Percentiles rank a stretch among this genome's conserved stretches.
These are phyloP conservation scores for Eimeria acervulina DNA, from an alignment of 169 alveolate genomes.

Conservation along the genomic window DNA sequence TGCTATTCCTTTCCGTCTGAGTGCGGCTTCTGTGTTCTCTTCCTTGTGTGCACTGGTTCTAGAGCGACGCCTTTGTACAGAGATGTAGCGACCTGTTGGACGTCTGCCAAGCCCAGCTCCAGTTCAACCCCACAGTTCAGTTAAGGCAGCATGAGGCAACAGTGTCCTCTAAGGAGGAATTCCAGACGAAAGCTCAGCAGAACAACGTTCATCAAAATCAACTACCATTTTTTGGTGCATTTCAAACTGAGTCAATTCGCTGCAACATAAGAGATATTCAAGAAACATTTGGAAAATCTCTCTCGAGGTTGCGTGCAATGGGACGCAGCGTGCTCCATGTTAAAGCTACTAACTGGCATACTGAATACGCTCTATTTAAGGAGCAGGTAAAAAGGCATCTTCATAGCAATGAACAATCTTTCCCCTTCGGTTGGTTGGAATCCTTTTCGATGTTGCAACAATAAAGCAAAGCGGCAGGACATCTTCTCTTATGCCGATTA, in stretches of 20 bases:
- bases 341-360: slow-evolving; percentile 97
- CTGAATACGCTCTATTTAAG: slow-evolving; percentile 94
- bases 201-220: not conserved
- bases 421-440: not conserved
- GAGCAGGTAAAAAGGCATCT: slow-evolving; percentile 86
- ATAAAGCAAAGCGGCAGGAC: not conserved
- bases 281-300: slow-evolving; percentile 91
- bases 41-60: not conserved
- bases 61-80: slow-evolving; percentile 96
- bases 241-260: slow-evolving; percentile 94
- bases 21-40: not conserved
- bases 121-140: slow-evolving; percentile 93
- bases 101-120: slow-evolving; percentile 95
- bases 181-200: not conserved
- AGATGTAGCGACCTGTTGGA: slow-evolving; percentile 96
- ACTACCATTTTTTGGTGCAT: slow-evolving; percentile 91
- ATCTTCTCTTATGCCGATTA: not conserved
- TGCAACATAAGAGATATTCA: slow-evolving; percentile 92
- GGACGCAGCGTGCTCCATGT: slow-evolving; percentile 96
- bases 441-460: not conserved
- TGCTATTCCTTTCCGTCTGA: not conserved
- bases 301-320: slow-evolving; percentile 89
- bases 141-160: slow-evolving; percentile 76
- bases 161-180: not conserved
- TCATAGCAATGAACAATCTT: too few species aligned